A percentile compares a stretch with the other conserved stretches of the same genome.
phyloP scores from a whole-genome alignment of 805 yeast species.

The Tetrapisispora pingtungensis region DNA sequence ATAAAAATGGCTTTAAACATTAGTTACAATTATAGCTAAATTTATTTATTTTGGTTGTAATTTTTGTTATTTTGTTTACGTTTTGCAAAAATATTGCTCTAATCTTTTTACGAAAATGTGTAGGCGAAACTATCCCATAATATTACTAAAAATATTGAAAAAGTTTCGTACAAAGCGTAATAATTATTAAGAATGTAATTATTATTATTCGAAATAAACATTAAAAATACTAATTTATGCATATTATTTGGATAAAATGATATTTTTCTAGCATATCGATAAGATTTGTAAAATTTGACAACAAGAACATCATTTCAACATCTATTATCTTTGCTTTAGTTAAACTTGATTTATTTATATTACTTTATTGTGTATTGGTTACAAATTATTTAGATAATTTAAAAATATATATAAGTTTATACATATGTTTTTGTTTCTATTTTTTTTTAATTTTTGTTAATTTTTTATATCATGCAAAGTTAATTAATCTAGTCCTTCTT shows the following conservation, averaged over 20 bases:
- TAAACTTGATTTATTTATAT: no score
- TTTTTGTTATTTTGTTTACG: background rate
- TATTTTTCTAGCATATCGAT: no score
- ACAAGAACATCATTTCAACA: no score
- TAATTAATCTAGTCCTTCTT: conserved; percentile 26
- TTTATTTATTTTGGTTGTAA: background rate
- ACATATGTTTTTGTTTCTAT: background rate
- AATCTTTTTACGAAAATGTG: no score
- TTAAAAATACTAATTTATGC: no score
- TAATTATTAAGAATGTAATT: background rate
- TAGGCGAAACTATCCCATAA: background rate
- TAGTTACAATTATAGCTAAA: no score
- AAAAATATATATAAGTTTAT: background rate
- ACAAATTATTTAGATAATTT: background rate
- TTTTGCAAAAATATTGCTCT: background rate
- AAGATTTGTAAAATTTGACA: no score
- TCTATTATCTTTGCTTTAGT: no score
- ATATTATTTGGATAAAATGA: no score
- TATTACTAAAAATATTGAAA: no score
- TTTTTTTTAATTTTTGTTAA: background rate
- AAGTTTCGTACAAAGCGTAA: background rate
- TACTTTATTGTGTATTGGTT: background rate
- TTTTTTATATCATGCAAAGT: conserved; percentile 9
- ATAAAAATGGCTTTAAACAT: background rate
- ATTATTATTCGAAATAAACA: no score